A percentile compares a stretch with the other conserved stretches of the same genome.
Conservation (phyloP, 208 protist genomes). For the Acanthamoeba royreba region DNA sequence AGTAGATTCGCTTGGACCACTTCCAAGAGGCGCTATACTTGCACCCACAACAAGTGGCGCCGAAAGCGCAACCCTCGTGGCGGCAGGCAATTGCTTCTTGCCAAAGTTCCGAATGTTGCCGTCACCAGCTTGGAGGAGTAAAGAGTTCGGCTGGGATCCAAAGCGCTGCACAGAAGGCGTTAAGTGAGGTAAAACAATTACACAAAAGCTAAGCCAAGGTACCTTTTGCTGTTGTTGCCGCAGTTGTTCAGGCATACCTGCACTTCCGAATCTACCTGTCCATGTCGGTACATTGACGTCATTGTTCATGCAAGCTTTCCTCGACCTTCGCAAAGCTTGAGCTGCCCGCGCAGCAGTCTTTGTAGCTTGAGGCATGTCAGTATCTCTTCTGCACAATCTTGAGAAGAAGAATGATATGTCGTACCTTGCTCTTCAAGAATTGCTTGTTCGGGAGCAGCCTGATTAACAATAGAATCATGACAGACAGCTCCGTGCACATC, state of each 20-base stretch:
- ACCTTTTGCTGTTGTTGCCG: no score
- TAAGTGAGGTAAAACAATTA: no score
- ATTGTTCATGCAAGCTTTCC: neutral
- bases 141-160: neutral
- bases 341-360: conserved; percentile 58
- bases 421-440: neutral
- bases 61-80: no score
- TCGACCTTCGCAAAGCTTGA: conserved; percentile 30
- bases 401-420: neutral
- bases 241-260: neutral
- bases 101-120: neutral
- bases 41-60: neutral
- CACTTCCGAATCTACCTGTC: conserved; percentile 43
- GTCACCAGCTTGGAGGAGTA: neutral
- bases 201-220: no score
- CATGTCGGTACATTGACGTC: conserved; percentile 53
- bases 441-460: conserved; percentile 8
- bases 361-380: neutral
- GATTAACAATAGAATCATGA: conserved; percentile 62
- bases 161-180: neutral
- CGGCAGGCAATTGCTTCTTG: no score
- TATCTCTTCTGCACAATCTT: neutral
- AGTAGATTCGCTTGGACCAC: neutral
- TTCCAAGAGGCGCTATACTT: neutral
- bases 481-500: conserved; percentile 12